Base-by-base conservation (phyloP, 805 yeast genomes). In the Metschnikowia orientalis region DNA sequence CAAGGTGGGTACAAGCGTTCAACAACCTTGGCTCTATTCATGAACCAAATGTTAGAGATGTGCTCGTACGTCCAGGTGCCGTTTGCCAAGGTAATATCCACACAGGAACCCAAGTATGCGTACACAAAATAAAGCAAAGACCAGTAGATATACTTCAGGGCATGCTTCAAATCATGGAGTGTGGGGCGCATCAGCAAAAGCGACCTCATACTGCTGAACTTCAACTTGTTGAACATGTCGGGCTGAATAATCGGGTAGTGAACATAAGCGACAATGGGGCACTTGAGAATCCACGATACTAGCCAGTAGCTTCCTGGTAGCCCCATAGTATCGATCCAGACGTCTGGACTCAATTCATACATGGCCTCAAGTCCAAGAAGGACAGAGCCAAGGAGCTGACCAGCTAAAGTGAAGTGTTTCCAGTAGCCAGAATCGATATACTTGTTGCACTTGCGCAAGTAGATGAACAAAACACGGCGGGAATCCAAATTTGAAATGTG, bases 271-370 rank as follows among this genome's bases (percentile, higher is more conserved):
- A 82, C 61, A 17, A 92, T 72, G 1, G 98, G 98, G 18, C 87
- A 63, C 40, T 71, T 69, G 22, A 84, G 66, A 28, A 76, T 58
- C 43, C 63, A 52, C 14, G 70, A 56, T 0, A 84, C 77, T 14
- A 81, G 51, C 2, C 86, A 84, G 56, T 88, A 90, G 15, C 81
- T 63, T 37, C 90, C 92, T 3, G 98, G 97, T 34, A 84, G 77
- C 0, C 98, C 98, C 73, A 87, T 81, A 1, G 98, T 89, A 52
- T 92, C 98, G 21, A 92, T 70, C 76, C 88, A 87, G n/a, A 87
- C 69, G 54, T 92, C 97, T 0, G 97, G 97, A 6, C 77, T 60
- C 24, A 85, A 68, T 45, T 70, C 71, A 37, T 62, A 58, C 39
- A 88, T 57, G 1, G 95, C 95, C 51, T 83, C 89, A 33, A 76